Evolutionary conservation across 257 asterid genomes (phyloP).

Genomic region (Mentha longifolia): DNA sequence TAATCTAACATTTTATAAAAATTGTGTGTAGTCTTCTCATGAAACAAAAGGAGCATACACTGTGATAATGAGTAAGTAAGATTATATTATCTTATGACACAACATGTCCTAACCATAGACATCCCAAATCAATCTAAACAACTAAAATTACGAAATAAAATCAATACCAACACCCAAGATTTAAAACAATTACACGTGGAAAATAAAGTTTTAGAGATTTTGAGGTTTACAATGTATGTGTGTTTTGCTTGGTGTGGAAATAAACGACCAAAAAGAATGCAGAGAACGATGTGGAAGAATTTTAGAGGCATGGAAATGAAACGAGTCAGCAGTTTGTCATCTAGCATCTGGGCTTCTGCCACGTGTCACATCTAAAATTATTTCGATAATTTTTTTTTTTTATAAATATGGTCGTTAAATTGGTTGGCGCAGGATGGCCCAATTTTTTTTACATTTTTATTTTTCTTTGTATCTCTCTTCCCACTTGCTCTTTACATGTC

Average conservation of each 20-base stretch:
- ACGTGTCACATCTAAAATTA: constrained; percentile 23
- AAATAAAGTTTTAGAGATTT: not conserved
- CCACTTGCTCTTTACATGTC: constrained; percentile 23
- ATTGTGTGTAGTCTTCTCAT: no score
- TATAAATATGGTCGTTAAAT: constrained; percentile 22
- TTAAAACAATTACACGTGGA: not conserved
- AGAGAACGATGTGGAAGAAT: constrained; percentile 7
- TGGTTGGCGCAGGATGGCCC: constrained; percentile 29
- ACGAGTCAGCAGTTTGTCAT: constrained; percentile 49
- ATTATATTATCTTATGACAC: no score
- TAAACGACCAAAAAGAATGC: constrained; percentile 3
- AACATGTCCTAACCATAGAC: not conserved
- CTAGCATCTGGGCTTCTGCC: constrained; percentile 30
- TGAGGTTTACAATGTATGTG: constrained; percentile 5
- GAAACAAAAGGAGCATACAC: no score
- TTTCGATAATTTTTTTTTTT: not conserved
- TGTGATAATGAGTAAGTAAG: no score
- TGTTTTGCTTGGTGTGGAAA: constrained; percentile 18
- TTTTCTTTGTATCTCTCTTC: not conserved
- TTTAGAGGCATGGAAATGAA: constrained; percentile 25
- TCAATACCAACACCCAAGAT: not conserved
- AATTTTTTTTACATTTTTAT: no score
- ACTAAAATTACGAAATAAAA: not conserved
- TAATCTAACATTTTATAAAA: no score
- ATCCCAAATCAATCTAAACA: not conserved